Evolutionary conservation across 805 yeast genomes (phyloP).

Genomic region (Wickerhamiella azymoides): DNA sequence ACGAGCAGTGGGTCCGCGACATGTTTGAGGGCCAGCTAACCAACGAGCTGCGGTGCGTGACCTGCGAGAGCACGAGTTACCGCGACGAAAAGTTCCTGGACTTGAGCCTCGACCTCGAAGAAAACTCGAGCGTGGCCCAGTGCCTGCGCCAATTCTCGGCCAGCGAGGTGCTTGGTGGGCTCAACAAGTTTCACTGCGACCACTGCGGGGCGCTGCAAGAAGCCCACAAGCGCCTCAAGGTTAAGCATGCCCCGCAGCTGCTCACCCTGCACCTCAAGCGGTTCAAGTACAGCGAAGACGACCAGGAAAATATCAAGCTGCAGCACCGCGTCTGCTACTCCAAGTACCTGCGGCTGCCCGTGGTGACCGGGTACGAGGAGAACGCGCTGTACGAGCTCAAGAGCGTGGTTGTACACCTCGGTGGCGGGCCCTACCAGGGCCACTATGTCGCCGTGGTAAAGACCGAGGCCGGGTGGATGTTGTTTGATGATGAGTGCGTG

Average conservation of each 20-base stretch:
- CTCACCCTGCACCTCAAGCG: conserved; percentile 78
- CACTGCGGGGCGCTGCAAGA: conserved; percentile 82
- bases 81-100: conserved; percentile 82
- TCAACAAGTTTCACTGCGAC: conserved; percentile 89
- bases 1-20: conserved; percentile 39
- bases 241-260: conserved; percentile 62
- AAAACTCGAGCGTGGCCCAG: conserved; percentile 58
- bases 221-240: conserved; percentile 77
- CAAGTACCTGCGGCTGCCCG: conserved; percentile 48
- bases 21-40: conserved; percentile 76
- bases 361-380: conserved; percentile 39
- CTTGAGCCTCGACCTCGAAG: conserved; percentile 69
- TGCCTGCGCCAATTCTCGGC: conserved; percentile 72
- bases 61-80: conserved; percentile 71
- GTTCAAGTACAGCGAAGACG: conserved; percentile 77
- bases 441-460: conserved; percentile 84
- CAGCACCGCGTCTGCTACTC: conserved; percentile 81
- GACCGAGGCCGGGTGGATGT: conserved; percentile 71
- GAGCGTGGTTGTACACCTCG: conserved; percentile 84
- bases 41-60: conserved; percentile 76
- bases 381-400: conserved; percentile 64
- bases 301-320: conserved; percentile 69
- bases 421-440: conserved; percentile 97
- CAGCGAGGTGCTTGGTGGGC: conserved; percentile 70
- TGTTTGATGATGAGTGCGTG: conserved; percentile 92